phyloP scores from a whole-genome alignment of 805 yeast species.

The Hanseniaspora clermontiae region DNA sequence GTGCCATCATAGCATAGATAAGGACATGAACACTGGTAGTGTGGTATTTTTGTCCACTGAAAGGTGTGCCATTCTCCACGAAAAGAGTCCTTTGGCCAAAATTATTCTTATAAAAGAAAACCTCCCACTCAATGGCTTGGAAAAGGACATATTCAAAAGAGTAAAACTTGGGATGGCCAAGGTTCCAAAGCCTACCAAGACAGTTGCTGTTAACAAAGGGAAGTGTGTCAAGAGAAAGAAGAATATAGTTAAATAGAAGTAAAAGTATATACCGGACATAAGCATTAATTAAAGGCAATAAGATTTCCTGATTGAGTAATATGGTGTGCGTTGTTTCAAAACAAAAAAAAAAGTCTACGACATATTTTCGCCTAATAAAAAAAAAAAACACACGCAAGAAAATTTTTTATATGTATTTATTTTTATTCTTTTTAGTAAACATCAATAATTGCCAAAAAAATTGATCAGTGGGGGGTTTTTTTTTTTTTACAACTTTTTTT shows the following conservation, averaged over 20 bases:
- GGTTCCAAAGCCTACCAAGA: background rate
- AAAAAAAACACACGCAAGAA: background rate
- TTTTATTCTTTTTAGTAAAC: too few species aligned
- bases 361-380: background rate
- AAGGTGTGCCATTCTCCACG: background rate
- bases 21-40: background rate
- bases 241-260: background rate
- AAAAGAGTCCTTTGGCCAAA: background rate
- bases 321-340: background rate
- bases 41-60: background rate
- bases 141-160: background rate
- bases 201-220: background rate
- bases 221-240: constrained; percentile 10
- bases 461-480: too few species aligned
- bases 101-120: background rate
- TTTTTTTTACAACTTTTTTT: background rate
- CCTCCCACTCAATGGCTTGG: background rate
- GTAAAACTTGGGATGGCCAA: background rate
- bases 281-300: background rate
- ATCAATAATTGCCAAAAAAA: too few species aligned
- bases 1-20: background rate
- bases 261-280: background rate
- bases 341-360: background rate
- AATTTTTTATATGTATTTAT: too few species aligned
- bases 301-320: background rate